These are phyloP conservation scores for Stipa capillata DNA, from an alignment of 176 grass and related monocot genomes.

Conservation along the genomic window DNA sequence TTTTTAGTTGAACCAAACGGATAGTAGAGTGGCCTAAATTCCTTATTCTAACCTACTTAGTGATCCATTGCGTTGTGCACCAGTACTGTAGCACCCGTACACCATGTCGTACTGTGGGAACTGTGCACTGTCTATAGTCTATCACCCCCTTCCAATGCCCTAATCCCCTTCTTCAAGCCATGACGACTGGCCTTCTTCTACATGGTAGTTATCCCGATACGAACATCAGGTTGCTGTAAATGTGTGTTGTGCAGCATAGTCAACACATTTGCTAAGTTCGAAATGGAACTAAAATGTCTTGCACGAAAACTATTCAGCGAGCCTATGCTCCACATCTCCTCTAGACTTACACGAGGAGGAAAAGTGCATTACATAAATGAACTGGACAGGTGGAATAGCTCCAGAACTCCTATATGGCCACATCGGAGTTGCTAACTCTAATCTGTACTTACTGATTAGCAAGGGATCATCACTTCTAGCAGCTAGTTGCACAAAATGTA, in stretches of 20 bases:
- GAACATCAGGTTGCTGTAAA: background rate
- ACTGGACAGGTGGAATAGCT: background rate
- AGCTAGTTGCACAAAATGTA: background rate
- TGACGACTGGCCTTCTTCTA: background rate
- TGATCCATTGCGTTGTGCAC: background rate
- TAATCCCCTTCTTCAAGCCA: background rate
- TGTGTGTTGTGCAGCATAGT: background rate
- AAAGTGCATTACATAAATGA: background rate
- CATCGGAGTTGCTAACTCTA: background rate
- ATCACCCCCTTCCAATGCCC: background rate
- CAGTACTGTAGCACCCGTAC: background rate
- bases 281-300: slow-evolving; percentile 3
- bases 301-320: background rate
- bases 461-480: background rate
- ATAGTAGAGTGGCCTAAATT: background rate
- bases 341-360: background rate
- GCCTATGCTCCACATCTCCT: background rate
- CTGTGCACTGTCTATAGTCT: background rate
- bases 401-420: background rate
- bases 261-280: background rate
- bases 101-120: background rate
- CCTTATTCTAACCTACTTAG: slow-evolving; percentile 5
- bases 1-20: background rate
- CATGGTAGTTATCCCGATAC: background rate
- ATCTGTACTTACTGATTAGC: background rate